Conservation (phyloP, 768 basidiomycete genomes). For the Scleroderma bovista region DNA sequence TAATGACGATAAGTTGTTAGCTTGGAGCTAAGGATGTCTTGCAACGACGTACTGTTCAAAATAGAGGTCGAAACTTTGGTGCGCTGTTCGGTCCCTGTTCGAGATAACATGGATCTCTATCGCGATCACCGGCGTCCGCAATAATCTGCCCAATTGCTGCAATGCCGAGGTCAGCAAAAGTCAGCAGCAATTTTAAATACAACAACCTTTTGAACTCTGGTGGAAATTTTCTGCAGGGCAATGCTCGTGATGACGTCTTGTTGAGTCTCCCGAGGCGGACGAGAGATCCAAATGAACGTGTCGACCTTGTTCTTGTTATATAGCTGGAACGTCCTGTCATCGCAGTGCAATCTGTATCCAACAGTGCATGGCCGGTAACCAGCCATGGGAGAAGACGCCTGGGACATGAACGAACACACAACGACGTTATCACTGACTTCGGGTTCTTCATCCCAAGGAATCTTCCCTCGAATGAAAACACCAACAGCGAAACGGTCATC, state of each 20-base stretch:
- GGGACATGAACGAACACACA: conserved; percentile 57
- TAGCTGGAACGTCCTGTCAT: conserved; percentile 51
- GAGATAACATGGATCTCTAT: conserved; percentile 68
- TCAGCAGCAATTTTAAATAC: neutral
- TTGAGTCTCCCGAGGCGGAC: conserved; percentile 39
- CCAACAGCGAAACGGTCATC: conserved; percentile 58
- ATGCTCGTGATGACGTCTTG: conserved; percentile 52
- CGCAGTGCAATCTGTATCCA: conserved; percentile 53
- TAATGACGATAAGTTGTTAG: neutral
- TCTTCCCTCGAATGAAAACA: conserved; percentile 56
- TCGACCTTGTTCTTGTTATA: conserved; percentile 48
- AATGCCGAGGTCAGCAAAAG: neutral
- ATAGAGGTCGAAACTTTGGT: conserved; percentile 63
- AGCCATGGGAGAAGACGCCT: conserved; percentile 42
- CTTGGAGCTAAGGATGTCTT: neutral
- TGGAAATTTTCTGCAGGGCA: conserved; percentile 57
- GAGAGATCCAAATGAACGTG: conserved; percentile 55
- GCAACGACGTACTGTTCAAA: conserved; percentile 52
- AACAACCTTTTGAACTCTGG: conserved; percentile 44
- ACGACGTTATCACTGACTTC: conserved; percentile 55
- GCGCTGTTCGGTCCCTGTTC: conserved; percentile 59
- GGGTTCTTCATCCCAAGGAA: conserved; percentile 55
- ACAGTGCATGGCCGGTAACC: conserved; percentile 44
- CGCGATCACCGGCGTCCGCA: conserved; percentile 43
- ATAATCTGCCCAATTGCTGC: conserved; percentile 58